phyloP scores from a whole-genome alignment of 2,329 filamentous ascomycete genomes.

The Aspergillus thermomutatus region DNA sequence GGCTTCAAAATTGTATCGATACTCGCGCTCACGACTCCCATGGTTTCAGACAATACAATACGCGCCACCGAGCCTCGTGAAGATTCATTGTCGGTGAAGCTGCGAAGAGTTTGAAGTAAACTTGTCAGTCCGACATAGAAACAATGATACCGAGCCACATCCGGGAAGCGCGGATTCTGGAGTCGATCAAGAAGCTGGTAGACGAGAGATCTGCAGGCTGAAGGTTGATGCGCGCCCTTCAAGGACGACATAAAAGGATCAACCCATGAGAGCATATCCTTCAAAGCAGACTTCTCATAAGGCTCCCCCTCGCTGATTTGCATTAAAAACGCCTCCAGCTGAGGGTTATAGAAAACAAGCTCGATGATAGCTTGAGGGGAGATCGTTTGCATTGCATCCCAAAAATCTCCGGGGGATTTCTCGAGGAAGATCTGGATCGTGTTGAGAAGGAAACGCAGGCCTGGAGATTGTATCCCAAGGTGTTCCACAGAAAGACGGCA shows the following conservation, averaged over 20 bases:
- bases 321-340: constrained; percentile 56
- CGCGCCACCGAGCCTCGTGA: constrained; percentile 45
- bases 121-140: constrained; percentile 45
- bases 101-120: constrained; percentile 45
- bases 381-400: constrained; percentile 81
- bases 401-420: constrained; percentile 76
- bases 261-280: constrained; percentile 72
- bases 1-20: constrained; percentile 58
- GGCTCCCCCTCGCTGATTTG: constrained; percentile 52
- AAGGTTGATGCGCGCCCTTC: constrained; percentile 69
- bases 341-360: constrained; percentile 71
- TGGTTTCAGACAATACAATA: constrained; percentile 47
- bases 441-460: constrained; percentile 67
- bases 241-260: constrained; percentile 74
- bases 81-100: constrained; percentile 46
- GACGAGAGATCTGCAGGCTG: constrained; percentile 75
- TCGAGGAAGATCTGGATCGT: constrained; percentile 68
- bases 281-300: constrained; percentile 54
- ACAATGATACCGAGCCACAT: constrained; percentile 44
- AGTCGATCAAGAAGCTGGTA: constrained; percentile 67
- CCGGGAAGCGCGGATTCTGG: constrained; percentile 39
- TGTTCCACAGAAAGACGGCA: constrained; percentile 60
- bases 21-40: constrained; percentile 46
- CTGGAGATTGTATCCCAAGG: constrained; percentile 60
- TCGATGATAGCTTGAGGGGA: constrained; percentile 79